Evolutionary conservation across 139 green algal species (phyloP).

Genomic region (Coelastrella sp.): DNA sequence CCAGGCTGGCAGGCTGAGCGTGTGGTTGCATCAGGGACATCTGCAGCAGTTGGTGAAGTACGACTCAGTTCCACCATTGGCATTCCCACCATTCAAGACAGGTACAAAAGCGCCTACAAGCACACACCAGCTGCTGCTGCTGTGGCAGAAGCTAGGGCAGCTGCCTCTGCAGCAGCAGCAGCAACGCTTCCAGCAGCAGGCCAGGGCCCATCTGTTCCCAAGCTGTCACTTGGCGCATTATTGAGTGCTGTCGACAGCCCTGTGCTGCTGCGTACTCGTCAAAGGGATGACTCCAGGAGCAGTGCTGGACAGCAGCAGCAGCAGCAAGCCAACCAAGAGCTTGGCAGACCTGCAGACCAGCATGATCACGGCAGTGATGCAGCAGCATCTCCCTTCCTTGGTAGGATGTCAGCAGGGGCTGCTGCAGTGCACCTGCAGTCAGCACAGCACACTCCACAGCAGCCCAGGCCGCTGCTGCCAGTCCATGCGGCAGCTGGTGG

Average conservation of each 20-base stretch:
- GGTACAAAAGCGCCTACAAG: conserved; percentile 17
- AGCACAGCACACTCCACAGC: conserved; percentile 14
- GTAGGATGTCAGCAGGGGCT: conserved; percentile 1
- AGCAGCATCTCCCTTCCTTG: not conserved
- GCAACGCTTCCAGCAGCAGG: not conserved
- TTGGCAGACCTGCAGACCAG: conserved; percentile 3
- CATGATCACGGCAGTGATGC: not conserved
- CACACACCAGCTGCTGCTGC: conserved; percentile 18
- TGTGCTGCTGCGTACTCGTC: not conserved
- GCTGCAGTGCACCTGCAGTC: not conserved
- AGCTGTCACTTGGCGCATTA: conserved; percentile 12
- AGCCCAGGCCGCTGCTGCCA: not conserved
- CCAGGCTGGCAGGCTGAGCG: not conserved
- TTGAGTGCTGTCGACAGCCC: not conserved
- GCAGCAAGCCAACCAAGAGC: not conserved
- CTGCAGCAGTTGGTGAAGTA: not conserved
- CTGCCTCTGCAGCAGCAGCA: conserved; percentile 11
- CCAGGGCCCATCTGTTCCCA: not conserved
- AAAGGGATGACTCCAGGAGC: not conserved
- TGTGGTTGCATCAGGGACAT: not conserved
- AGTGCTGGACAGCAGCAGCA: not conserved
- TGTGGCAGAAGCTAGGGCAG: conserved; percentile 12
- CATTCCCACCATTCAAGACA: conserved; percentile 1
- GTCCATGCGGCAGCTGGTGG: not conserved
- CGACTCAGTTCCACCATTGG: too few species aligned